phyloP scores from a whole-genome alignment of 495 filamentous ascomycete species.

The Trichoderma reesei region DNA sequence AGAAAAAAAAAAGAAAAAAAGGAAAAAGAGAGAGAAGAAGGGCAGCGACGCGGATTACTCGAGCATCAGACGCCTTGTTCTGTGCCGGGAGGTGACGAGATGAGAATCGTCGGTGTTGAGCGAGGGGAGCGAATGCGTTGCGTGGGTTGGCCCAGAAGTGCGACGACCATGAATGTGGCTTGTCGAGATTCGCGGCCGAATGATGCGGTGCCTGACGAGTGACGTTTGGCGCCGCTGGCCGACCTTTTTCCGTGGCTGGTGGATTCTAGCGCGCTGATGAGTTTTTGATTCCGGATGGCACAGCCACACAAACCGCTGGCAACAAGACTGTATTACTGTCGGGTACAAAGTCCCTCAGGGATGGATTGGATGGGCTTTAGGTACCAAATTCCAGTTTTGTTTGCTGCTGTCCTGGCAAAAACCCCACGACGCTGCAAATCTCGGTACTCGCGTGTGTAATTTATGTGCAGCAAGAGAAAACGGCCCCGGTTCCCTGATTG shows the following conservation, averaged over 20 bases:
- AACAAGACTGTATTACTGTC: too few species aligned
- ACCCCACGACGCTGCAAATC: neutral
- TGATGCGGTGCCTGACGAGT: slow-evolving; percentile 9
- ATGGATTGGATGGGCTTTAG: too few species aligned
- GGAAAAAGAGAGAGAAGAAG: neutral
- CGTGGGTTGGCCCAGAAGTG: neutral
- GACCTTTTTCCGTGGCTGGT: slow-evolving; percentile 1
- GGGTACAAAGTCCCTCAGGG: too few species aligned
- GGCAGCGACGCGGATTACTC: neutral
- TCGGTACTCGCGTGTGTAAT: neutral
- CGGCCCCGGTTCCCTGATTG: neutral
- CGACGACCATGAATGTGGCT: neutral
- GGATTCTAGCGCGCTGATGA: neutral
- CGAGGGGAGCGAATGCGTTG: neutral
- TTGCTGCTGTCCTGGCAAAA: neutral
- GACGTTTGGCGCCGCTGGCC: slow-evolving; percentile 8
- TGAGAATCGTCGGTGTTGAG: too few species aligned
- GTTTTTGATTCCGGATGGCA: neutral
- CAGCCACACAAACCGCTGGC: neutral
- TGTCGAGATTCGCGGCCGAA: slow-evolving; percentile 9
- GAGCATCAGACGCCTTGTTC: neutral
- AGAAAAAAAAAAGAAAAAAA: neutral
- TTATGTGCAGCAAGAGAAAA: neutral
- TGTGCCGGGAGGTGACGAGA: neutral
- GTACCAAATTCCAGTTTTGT: too few species aligned